phyloP scores from a whole-genome alignment of 2,329 filamentous ascomycete species.

The Emmonsiellopsis sp. region DNA sequence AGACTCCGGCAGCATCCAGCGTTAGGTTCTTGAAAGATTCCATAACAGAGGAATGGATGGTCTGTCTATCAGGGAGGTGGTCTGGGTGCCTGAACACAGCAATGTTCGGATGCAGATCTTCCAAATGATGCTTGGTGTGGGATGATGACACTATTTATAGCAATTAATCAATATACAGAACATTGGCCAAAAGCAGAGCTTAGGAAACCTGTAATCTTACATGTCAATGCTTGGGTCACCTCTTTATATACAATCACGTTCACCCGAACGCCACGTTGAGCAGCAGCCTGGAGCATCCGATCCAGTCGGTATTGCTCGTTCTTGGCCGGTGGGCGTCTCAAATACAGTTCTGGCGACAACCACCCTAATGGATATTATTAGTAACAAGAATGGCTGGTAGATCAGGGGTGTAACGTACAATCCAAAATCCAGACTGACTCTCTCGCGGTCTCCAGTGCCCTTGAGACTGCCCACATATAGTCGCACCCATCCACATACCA shows the following conservation, averaged over 20 bases:
- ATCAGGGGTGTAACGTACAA: constrained; percentile 49
- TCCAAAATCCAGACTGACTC: constrained; percentile 94
- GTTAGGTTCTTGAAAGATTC: constrained; percentile 48
- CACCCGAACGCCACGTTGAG: constrained; percentile 89
- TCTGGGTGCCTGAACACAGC: constrained; percentile 85
- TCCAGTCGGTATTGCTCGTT: constrained; percentile 85
- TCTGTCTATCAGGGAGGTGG: constrained; percentile 66
- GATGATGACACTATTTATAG: constrained; percentile 47
- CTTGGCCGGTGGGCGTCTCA: constrained; percentile 72
- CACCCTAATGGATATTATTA: constrained; percentile 73
- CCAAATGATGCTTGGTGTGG: constrained; percentile 90
- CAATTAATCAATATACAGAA: not conserved
- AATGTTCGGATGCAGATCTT: constrained; percentile 94
- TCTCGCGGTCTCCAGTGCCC: constrained; percentile 78
- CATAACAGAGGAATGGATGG: constrained; percentile 50
- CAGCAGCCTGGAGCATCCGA: constrained; percentile 74
- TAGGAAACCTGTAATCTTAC: constrained; percentile 44
- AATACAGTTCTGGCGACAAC: constrained; percentile 79
- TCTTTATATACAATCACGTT: constrained; percentile 92
- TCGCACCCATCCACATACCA: constrained; percentile 96
- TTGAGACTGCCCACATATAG: constrained; percentile 91
- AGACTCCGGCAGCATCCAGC: constrained; percentile 45
- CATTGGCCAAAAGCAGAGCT: constrained; percentile 7
- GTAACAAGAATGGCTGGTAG: constrained; percentile 70
- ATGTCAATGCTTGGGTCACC: constrained; percentile 67